phyloP scores from a whole-genome alignment of 495 filamentous ascomycete species.

The Penicillium cinerascens region DNA sequence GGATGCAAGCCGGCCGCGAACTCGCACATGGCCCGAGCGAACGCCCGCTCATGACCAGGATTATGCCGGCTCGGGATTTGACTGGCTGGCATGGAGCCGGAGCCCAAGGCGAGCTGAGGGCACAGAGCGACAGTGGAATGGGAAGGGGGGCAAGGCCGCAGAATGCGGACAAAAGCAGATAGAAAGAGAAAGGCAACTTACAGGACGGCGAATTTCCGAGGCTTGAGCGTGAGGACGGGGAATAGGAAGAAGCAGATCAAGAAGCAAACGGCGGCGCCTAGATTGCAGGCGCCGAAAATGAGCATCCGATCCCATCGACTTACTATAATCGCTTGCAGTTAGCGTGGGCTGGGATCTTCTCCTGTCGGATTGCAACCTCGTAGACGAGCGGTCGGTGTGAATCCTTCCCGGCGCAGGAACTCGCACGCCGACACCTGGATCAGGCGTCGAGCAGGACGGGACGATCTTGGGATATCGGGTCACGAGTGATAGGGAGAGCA shows the following conservation, averaged over 20 bases:
- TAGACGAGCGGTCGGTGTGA: conserved; percentile 21
- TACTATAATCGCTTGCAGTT: conserved; percentile 55
- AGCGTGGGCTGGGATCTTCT: conserved; percentile 12
- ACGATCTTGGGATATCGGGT: conserved; percentile 23
- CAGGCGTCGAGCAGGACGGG: conserved; percentile 11
- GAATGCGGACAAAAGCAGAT: conserved; percentile 2
- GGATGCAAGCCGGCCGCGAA: background rate
- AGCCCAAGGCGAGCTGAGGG: background rate
- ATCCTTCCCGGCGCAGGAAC: conserved; percentile 41
- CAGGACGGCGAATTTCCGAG: conserved; percentile 94
- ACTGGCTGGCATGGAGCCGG: conserved; percentile 1
- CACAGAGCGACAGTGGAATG: background rate
- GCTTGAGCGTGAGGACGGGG: conserved; percentile 71
- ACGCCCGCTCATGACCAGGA: conserved; percentile 20
- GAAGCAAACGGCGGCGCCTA: conserved; percentile 88
- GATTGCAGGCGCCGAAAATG: conserved; percentile 86
- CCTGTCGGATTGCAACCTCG: conserved; percentile 18
- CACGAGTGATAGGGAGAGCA: conserved; percentile 10
- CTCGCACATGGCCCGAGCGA: conserved; percentile 26
- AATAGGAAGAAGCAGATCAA: conserved; percentile 86
- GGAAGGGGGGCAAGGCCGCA: conserved; percentile 1
- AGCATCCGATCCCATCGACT: conserved; percentile 95
- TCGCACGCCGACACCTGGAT: conserved; percentile 37
- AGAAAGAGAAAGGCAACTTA: conserved; percentile 55
- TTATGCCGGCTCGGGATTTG: conserved; percentile 14